Evolutionary conservation across 148 eudicot genomes (phyloP).

Genomic region (Selenicereus undatus): DNA sequence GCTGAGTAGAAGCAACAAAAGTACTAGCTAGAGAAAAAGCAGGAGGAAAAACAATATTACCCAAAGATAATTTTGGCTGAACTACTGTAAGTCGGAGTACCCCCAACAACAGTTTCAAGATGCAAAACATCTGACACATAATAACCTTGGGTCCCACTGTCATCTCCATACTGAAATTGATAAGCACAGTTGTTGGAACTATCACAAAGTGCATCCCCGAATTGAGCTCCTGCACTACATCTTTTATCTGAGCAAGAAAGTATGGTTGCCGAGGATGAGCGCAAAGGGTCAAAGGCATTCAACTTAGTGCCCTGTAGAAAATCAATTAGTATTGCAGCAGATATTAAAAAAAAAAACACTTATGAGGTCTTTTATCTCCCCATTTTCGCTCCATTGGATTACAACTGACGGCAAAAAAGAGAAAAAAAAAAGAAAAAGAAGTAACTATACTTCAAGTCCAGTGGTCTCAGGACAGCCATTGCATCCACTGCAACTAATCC

Average conservation of each 20-base stretch:
- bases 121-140: conserved; percentile 63
- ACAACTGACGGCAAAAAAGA: neutral
- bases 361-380: neutral
- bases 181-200: conserved; percentile 62
- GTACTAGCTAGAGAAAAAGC: neutral
- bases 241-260: conserved; percentile 68
- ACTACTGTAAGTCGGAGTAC: conserved; percentile 43
- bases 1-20: no score
- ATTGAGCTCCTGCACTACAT: conserved; percentile 60
- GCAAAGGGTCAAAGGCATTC: conserved; percentile 59
- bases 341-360: neutral
- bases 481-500: conserved; percentile 82
- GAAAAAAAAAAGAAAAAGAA: neutral
- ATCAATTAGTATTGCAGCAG: conserved; percentile 1
- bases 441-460: conserved; percentile 68
- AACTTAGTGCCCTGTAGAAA: conserved; percentile 50
- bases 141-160: conserved; percentile 83
- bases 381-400: neutral
- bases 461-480: conserved; percentile 80
- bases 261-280: conserved; percentile 55
- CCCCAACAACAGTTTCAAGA: conserved; percentile 58
- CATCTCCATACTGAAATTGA: conserved; percentile 86
- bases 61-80: conserved; percentile 74
- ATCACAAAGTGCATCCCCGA: conserved; percentile 64
- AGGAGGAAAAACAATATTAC: conserved; percentile 28